Evolutionary conservation across 2,329 filamentous ascomycete species (phyloP).

Genomic region (Lanzia echinophila): DNA sequence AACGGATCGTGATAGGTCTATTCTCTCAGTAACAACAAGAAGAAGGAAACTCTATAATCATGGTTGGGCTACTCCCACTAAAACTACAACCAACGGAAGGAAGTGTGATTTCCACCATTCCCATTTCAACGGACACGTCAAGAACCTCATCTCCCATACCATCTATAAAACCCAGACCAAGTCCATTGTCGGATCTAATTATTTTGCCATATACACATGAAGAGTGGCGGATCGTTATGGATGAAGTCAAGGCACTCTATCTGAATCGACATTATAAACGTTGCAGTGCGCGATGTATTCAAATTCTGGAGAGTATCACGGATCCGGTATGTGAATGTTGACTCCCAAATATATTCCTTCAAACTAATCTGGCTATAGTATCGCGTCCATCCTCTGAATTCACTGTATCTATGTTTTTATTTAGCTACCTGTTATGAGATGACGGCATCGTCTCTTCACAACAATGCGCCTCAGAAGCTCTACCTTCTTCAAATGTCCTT

Average conservation of each 20-base stretch:
- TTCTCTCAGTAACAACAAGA: neutral
- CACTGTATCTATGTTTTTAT: conserved; percentile 29
- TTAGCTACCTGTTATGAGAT: conserved; percentile 27
- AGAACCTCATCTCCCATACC: conserved; percentile 1
- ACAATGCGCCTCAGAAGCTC: conserved; percentile 22
- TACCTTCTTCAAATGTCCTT: conserved; percentile 26
- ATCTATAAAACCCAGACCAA: conserved; percentile 12
- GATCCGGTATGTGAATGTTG: conserved; percentile 21
- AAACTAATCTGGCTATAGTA: conserved; percentile 14
- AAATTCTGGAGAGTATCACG: conserved; percentile 24
- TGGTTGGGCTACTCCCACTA: conserved; percentile 8
- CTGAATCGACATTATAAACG: conserved; percentile 25
- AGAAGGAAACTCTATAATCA: neutral
- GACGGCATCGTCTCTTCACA: conserved; percentile 21
- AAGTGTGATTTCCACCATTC: neutral
- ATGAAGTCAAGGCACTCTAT: conserved; percentile 28
- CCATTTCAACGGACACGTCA: conserved; percentile 2
- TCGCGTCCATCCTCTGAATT: conserved; percentile 25
- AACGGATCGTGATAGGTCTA: neutral
- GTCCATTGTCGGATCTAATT: conserved; percentile 11
- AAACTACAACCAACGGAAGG: conserved; percentile 7
- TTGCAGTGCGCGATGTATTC: conserved; percentile 25
- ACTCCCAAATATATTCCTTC: neutral
- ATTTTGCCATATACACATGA: conserved; percentile 22
- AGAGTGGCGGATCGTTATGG: conserved; percentile 27